phyloP scores from a whole-genome alignment of 163 green algal species.

The Scenedesmus sp. region DNA sequence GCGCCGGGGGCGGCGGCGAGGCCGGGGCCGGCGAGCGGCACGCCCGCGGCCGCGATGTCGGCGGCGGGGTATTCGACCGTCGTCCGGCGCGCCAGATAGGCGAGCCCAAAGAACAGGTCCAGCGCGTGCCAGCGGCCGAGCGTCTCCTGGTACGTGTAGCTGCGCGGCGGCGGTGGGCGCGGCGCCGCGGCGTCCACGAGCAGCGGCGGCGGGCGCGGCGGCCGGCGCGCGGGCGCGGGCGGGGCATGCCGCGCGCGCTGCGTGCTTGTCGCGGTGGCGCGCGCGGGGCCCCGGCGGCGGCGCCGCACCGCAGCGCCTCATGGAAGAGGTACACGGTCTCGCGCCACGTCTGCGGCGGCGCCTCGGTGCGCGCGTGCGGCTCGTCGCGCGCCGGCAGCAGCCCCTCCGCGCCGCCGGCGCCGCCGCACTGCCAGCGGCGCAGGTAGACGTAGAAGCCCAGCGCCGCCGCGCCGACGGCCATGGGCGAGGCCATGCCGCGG shows the following conservation, averaged over 20 bases:
- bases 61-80: constrained; percentile 58
- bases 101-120: constrained; percentile 85
- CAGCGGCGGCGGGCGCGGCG: not conserved
- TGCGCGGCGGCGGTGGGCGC: not conserved
- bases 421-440: constrained; percentile 29
- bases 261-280: not conserved
- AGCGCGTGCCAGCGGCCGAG: constrained; percentile 80
- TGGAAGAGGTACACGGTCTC: constrained; percentile 83
- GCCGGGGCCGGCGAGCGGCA: not conserved
- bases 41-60: constrained; percentile 68
- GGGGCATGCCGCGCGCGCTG: too few species aligned
- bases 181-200: not conserved
- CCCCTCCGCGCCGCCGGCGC: constrained; percentile 26
- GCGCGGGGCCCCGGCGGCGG: too few species aligned
- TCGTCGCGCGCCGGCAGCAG: constrained; percentile 34
- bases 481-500: constrained; percentile 41
- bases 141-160: constrained; percentile 80
- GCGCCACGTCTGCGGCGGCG: constrained; percentile 70
- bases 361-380: constrained; percentile 55
- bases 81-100: constrained; percentile 76
- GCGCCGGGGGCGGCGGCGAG: not conserved
- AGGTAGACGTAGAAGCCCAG: constrained; percentile 65
- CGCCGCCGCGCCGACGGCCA: constrained; percentile 65
- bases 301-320: constrained; percentile 78
- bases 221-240: too few species aligned